Percentiles rank a stretch among this genome's conserved stretches.
Evolutionary conservation across 345 rosid genomes (phyloP).

Genomic region (Draba incana): DNA sequence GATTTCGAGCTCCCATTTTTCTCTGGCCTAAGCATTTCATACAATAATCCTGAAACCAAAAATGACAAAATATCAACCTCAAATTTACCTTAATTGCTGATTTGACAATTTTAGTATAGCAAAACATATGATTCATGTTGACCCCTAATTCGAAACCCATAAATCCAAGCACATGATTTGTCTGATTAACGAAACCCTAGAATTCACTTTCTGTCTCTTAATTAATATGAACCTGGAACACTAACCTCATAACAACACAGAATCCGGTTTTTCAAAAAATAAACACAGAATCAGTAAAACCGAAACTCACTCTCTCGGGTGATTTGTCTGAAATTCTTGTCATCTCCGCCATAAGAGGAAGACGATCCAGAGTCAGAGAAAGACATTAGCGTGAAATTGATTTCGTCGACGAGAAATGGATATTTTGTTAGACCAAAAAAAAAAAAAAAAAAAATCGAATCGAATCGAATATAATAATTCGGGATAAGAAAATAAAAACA

Average conservation of each 20-base stretch:
- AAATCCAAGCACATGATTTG: slow-evolving; percentile 3
- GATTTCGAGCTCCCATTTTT: slow-evolving; percentile 75
- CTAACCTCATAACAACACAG: background rate
- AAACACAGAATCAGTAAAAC: background rate
- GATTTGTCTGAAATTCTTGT: slow-evolving; percentile 75
- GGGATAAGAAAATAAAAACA: background rate
- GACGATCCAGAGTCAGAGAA: slow-evolving; percentile 90
- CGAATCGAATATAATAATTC: slow-evolving; percentile 18
- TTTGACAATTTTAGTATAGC: background rate
- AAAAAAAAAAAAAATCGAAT: background rate
- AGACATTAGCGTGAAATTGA: slow-evolving; percentile 54
- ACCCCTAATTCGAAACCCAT: slow-evolving; percentile 25
- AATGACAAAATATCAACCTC: slow-evolving; percentile 7
- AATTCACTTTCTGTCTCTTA: background rate
- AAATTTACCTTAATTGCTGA: background rate
- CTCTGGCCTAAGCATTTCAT: slow-evolving; percentile 88
- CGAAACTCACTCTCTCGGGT: slow-evolving; percentile 74
- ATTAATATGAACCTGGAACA: background rate
- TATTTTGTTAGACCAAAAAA: background rate
- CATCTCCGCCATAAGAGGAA: slow-evolving; percentile 58
- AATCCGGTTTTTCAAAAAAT: too few species aligned
- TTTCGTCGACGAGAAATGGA: background rate
- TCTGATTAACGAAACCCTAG: slow-evolving; percentile 23
- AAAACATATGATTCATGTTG: slow-evolving; percentile 3
- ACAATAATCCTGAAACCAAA: slow-evolving; percentile 63